A percentile compares a stretch with the other conserved stretches of the same genome.
phyloP scores from a whole-genome alignment of 805 yeast species.

The Wickerhamomyces xylosicus region DNA sequence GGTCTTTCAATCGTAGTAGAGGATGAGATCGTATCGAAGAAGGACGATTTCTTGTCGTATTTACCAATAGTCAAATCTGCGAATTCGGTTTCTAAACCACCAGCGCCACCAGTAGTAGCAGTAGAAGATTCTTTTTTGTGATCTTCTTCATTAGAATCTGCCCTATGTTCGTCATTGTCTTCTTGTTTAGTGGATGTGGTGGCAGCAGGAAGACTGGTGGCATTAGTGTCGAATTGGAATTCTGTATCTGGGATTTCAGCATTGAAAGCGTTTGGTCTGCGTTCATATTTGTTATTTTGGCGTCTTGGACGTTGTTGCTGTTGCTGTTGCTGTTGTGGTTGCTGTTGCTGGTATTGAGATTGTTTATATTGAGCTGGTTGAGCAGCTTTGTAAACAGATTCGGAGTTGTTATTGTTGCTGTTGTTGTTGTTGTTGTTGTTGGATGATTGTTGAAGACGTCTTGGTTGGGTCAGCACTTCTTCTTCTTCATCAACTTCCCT shows the following conservation, averaged over 20 bases:
- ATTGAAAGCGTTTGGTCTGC: conserved; percentile 5
- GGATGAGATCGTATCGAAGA: conserved; percentile 79
- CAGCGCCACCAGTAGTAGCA: neutral
- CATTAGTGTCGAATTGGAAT: conserved; percentile 58
- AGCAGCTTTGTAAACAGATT: neutral
- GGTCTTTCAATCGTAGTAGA: conserved; percentile 40
- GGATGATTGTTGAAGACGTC: neutral
- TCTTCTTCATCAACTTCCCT: conserved; percentile 7
- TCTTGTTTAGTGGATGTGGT: conserved; percentile 34
- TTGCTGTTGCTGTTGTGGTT: conserved; percentile 1
- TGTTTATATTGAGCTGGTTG: conserved; percentile 3
- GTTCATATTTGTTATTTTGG: conserved; percentile 1
- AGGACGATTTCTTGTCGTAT: conserved; percentile 76
- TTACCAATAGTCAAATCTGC: conserved; percentile 9
- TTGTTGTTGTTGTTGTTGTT: conserved; percentile 1
- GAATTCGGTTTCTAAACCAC: conserved; percentile 4
- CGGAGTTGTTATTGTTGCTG: conserved; percentile 1
- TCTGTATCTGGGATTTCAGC: conserved; percentile 41
- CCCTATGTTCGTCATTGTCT: conserved; percentile 23
- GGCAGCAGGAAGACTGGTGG: neutral
- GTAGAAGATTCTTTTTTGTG: neutral
- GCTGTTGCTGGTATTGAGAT: conserved; percentile 2
- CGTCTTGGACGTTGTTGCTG: conserved; percentile 1
- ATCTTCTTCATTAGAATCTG: conserved; percentile 2
- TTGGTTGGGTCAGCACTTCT: neutral